Evolutionary conservation across 2,329 filamentous ascomycete genomes (phyloP), one percentile per base, ranked within the genome.

Genomic region (Neurospora sp.): DNA sequence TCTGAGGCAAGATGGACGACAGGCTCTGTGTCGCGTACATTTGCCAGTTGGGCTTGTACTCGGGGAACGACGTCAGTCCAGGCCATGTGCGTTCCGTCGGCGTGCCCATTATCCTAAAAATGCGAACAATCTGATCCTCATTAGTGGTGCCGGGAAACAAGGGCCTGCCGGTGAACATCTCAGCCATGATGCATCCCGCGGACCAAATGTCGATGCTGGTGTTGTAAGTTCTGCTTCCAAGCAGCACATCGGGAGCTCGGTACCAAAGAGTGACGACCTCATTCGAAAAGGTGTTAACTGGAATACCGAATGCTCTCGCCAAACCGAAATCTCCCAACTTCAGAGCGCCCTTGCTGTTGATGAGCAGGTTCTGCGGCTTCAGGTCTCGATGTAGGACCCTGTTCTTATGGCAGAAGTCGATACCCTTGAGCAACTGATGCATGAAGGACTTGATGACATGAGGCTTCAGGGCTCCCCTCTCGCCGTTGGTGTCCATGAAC

Each of bases 121-220:
- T 99, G 79, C 96, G 93, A 73, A 97, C 87, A 68, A 98, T 90
- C 80, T 99, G 96, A 78, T 99, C 96, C 80, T 99, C 96, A 79
- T 99, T 99, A 43, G 96, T 97, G 1, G 96, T 99, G 71, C 96
- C 96, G 0, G 96, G 96, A 83, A 99, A 99, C 7, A 99, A 86
- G 0, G 96, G 96, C 19, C 96, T 88, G 4, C 96, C 96, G 0
- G 95, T 97, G 81, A 96, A 98, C 93, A 99, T 97, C 82, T 99
- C 96, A 10, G 96, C 96, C 96, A 99, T 98, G 84, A 99, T 99
- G 81, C 96, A 99, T 70, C 96, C 96, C 7, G 96, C 96, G 7
- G 93, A 97, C 96, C 96, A 99, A 79, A 99, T 98, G 78, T 99
- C 96, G 80, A 99, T 98, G 82, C 93, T 97, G n/a, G 96, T 99